Conservation (phyloP, 768 basidiomycete genomes). For the Baorangia bicolor region DNA sequence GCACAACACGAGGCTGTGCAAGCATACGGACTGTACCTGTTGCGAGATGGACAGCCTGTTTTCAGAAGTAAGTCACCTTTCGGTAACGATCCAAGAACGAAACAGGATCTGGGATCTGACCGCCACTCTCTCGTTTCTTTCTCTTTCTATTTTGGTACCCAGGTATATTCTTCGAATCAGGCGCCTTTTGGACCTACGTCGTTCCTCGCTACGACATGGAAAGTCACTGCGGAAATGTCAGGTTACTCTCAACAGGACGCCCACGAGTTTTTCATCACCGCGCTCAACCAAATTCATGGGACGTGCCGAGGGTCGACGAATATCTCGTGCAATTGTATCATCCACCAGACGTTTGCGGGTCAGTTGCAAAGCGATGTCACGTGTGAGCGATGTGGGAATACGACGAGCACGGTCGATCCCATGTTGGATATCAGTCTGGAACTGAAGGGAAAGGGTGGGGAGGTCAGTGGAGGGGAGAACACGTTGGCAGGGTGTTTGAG, state of each 20-base stretch:
- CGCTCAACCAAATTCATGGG: constrained; percentile 84
- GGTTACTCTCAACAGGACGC: constrained; percentile 96
- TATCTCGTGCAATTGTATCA: constrained; percentile 83
- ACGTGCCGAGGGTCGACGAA: constrained; percentile 74
- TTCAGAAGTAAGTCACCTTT: constrained; percentile 51
- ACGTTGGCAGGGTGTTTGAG: constrained; percentile 75
- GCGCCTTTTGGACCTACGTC: constrained; percentile 77
- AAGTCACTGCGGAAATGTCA: constrained; percentile 70
- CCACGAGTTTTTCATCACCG: constrained; percentile 82
- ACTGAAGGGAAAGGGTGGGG: constrained; percentile 55
- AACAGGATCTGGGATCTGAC: neutral
- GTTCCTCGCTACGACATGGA: constrained; percentile 85
- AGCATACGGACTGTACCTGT: constrained; percentile 71
- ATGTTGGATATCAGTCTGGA: constrained; percentile 91
- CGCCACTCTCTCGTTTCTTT: neutral
- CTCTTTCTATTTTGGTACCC: neutral
- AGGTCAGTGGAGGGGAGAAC: constrained; percentile 48
- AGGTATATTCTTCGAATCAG: constrained; percentile 59
- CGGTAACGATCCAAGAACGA: neutral
- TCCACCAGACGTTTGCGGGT: constrained; percentile 89
- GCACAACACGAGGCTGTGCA: constrained; percentile 76
- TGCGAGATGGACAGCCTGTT: constrained; percentile 94
- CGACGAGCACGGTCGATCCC: constrained; percentile 80
- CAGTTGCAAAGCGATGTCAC: constrained; percentile 85
- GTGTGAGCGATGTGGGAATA: constrained; percentile 81